phyloP scores from a whole-genome alignment of 2,329 filamentous ascomycete species.

The Xylariomycetidae sp. region DNA sequence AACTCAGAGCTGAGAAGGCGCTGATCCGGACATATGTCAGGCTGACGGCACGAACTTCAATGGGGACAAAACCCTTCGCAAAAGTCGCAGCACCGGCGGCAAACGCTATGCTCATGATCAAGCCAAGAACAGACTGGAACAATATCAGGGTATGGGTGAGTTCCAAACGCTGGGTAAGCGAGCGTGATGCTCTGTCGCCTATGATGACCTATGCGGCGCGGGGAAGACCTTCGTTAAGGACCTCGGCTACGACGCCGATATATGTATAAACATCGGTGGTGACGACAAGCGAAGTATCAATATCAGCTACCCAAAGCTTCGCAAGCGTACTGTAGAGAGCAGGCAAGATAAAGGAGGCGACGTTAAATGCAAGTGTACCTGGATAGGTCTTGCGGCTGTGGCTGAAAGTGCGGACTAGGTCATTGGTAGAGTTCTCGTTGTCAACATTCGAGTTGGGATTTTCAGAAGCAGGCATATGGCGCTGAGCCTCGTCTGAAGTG shows the following conservation, averaged over 20 bases:
- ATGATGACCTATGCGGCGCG: constrained; percentile 65
- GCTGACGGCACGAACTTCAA: constrained; percentile 49
- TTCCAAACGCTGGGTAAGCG: constrained; percentile 44
- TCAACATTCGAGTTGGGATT: no score
- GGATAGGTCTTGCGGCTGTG: constrained; percentile 34
- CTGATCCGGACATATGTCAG: constrained; percentile 62
- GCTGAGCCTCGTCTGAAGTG: no score
- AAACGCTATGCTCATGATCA: constrained; percentile 57
- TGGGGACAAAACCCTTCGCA: constrained; percentile 58
- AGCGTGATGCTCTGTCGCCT: constrained; percentile 55
- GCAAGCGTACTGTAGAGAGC: constrained; percentile 63
- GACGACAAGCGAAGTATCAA: constrained; percentile 57
- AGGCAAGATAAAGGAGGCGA: constrained; percentile 58
- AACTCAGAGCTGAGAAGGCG: constrained; percentile 58
- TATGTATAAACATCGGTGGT: constrained; percentile 67
- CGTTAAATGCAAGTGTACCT: constrained; percentile 59
- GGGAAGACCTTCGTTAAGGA: constrained; percentile 69
- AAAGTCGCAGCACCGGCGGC: constrained; percentile 49
- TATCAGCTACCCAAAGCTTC: constrained; percentile 67
- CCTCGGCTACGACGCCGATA: constrained; percentile 61
- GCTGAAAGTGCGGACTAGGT: not conserved
- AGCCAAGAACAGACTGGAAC: constrained; percentile 53
- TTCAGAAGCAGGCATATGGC: no score
- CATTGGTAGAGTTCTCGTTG: not conserved
- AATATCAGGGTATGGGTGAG: constrained; percentile 61